Evolutionary conservation across 768 basidiomycete genomes (phyloP), one percentile per base, ranked within the genome.

Genomic region (Boletus pseudo-olivaceus): DNA sequence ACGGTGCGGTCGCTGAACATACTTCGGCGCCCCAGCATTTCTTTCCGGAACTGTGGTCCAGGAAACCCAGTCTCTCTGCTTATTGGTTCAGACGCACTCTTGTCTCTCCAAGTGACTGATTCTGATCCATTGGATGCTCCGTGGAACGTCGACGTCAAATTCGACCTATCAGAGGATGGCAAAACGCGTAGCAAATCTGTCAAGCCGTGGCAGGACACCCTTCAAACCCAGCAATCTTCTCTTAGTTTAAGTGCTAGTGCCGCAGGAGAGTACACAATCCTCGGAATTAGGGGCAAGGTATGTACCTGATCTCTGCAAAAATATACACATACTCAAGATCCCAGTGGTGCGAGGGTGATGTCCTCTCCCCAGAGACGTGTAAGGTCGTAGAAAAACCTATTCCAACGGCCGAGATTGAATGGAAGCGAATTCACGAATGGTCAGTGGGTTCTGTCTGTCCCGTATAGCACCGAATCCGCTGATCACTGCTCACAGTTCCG

Each of bases 371-470:
- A 1, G 90, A 93, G 53, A 82, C 76, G 5, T 93, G 92, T 61
- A 80, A 74, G 53, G 90, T 95, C 3, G 71, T 87, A 29, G 84
- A 93, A 67, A 79, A 82, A 58, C 89, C 91, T 5, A 64, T 79
- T 30, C 94, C 94, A 3, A 83, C 82, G 4, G 90, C 92, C 23
- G 87, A 95, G 63, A 90, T 96, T 55, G 82, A 87, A 70, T 93
- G 91, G 84, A 89, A 85, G 62, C 85, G 85, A 47, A 88, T 95
- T 54, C 90, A 93, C 56, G 93, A 95, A 75, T 94, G 93, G 93
- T 91, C 59, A 38, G 37, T 26, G 40, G 26, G 7, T 53, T 47
- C 45, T n/a, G 34, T 42, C 39, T 50, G 8, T 55, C 55, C 12
- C 33, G 39, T 26, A 42, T 39, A 23, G 57, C 42, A 50, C 45